A percentile compares a stretch with the other conserved stretches of the same genome.
Conservation (phyloP, 768 basidiomycete species). For the Stropharia rugosoannulata region DNA sequence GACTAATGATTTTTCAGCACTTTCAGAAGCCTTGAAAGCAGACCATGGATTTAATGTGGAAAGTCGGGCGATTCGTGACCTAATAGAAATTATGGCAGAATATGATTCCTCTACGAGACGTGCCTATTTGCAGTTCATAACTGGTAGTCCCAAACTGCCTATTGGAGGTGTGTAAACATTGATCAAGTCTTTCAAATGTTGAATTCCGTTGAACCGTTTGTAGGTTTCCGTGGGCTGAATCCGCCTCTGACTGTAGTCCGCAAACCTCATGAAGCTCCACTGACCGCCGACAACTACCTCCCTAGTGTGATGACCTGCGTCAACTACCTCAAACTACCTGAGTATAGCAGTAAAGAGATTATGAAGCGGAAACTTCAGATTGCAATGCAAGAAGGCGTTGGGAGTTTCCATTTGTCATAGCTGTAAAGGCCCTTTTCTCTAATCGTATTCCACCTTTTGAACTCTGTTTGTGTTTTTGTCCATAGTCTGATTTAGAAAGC, state of each 20-base stretch:
- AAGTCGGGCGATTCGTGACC: conserved; percentile 84
- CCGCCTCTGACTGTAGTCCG: conserved; percentile 95
- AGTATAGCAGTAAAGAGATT: conserved; percentile 85
- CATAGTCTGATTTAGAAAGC: too few species aligned
- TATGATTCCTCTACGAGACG: conserved; percentile 76
- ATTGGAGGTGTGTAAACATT: conserved; percentile 73
- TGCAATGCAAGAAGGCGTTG: conserved; percentile 92
- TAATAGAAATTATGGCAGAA: conserved; percentile 83
- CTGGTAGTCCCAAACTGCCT: conserved; percentile 94
- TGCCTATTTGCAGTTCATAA: conserved; percentile 94
- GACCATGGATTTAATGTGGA: conserved; percentile 98
- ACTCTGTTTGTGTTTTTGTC: background rate
- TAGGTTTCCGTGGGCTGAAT: conserved; percentile 93
- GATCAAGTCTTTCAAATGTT: background rate
- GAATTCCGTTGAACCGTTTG: background rate
- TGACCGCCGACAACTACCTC: conserved; percentile 90
- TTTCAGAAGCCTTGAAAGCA: conserved; percentile 89
- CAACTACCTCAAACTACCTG: conserved; percentile 93
- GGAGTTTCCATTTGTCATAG: conserved; percentile 95
- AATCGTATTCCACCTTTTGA: conserved; percentile 5
- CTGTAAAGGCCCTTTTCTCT: conserved; percentile 7
- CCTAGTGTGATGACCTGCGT: conserved; percentile 99
- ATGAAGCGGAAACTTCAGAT: conserved; percentile 80
- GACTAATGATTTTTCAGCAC: conserved; percentile 47
- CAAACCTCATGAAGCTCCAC: conserved; percentile 91